phyloP scores from a whole-genome alignment of 768 basidiomycete species.

The Hygrocybe punicea region DNA sequence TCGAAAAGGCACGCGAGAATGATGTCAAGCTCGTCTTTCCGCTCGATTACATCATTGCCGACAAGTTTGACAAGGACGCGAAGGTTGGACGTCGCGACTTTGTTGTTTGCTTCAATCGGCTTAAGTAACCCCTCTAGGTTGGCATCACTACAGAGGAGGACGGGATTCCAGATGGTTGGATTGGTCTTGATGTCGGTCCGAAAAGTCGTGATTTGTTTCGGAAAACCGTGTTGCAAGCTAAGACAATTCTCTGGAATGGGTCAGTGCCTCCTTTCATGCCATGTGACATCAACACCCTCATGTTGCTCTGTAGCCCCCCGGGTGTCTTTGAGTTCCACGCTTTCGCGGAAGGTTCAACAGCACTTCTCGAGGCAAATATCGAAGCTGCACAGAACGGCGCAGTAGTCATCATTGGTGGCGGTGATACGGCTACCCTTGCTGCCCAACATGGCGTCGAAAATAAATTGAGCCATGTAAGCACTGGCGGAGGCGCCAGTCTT shows the following conservation, averaged over 20 bases:
- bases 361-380: constrained; percentile 79
- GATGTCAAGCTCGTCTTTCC: constrained; percentile 95
- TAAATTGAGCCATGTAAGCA: constrained; percentile 93
- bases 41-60: constrained; percentile 88
- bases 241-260: constrained; percentile 98
- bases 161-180: constrained; percentile 90
- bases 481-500: constrained; percentile 89
- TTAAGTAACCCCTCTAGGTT: constrained; percentile 42
- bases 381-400: constrained; percentile 83
- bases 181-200: constrained; percentile 91
- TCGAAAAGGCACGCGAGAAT: constrained; percentile 91
- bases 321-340: constrained; percentile 97
- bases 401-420: constrained; percentile 93
- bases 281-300: not conserved
- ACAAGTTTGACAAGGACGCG: constrained; percentile 94
- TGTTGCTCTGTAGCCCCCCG: constrained; percentile 62
- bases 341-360: constrained; percentile 81
- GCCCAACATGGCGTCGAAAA: constrained; percentile 83
- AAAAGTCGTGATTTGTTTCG: constrained; percentile 80
- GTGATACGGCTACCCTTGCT: constrained; percentile 91
- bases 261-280: constrained; percentile 30
- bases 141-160: constrained; percentile 69
- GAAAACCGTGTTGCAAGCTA: constrained; percentile 76
- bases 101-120: not conserved
- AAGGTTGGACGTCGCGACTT: constrained; percentile 42